A percentile compares a stretch with the other conserved stretches of the same genome.
Conservation (phyloP, 768 basidiomycete genomes). For the Sarcodon aspratus region DNA sequence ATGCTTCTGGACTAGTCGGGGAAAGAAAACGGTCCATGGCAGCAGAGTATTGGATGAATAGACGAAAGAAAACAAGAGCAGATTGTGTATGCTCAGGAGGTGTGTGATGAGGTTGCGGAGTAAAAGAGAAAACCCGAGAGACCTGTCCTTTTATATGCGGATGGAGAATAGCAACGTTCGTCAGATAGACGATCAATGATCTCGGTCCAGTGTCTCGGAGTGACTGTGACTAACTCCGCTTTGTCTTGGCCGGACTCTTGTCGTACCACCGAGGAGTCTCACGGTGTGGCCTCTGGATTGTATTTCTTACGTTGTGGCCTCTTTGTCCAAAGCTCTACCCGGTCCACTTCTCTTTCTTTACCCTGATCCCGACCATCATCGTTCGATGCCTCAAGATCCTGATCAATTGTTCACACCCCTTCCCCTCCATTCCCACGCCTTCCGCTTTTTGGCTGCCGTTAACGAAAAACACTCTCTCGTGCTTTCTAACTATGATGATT, state of each 20-base stretch:
- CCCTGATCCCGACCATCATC: too few species aligned
- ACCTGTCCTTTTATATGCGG: background rate
- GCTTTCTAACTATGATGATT: slow-evolving; percentile 46
- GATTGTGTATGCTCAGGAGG: background rate
- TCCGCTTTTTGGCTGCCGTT: slow-evolving; percentile 36
- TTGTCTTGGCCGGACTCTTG: background rate
- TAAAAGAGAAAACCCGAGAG: background rate
- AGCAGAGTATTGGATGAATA: slow-evolving; percentile 1
- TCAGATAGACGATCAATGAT: background rate
- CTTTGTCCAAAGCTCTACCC: too few species aligned
- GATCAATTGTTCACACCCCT: slow-evolving; percentile 24
- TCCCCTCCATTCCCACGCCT: slow-evolving; percentile 31
- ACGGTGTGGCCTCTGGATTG: too few species aligned
- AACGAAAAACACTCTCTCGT: slow-evolving; percentile 34
- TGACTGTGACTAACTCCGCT: background rate
- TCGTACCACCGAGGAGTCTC: background rate
- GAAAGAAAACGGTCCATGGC: slow-evolving; percentile 63
- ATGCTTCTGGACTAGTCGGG: slow-evolving; percentile 63
- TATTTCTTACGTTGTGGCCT: too few species aligned
- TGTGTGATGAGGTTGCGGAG: slow-evolving; percentile 1
- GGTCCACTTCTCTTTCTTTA: too few species aligned
- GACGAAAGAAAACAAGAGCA: background rate
- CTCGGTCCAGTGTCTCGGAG: background rate
- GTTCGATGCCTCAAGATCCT: too few species aligned
- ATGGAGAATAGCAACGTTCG: background rate